These are phyloP conservation scores for Alternaria panax DNA, from an alignment of 2,329 filamentous ascomycete genomes.

Conservation along the genomic window DNA sequence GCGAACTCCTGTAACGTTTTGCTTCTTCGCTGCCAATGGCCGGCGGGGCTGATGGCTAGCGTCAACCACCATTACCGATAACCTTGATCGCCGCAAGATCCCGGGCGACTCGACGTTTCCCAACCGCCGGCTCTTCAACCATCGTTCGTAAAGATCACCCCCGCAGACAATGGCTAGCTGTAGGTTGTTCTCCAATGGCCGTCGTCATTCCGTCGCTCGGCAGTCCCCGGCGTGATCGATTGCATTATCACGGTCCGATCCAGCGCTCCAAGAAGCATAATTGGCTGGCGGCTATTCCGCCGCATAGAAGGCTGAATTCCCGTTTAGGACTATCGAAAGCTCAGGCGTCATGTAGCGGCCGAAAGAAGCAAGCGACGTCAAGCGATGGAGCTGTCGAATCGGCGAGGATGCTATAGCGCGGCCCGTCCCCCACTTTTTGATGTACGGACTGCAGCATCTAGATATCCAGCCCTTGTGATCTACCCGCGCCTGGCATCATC, in stretches of 20 bases:
- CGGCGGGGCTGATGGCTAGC: not conserved
- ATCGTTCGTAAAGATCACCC: not conserved
- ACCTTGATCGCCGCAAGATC: not conserved
- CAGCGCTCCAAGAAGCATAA: not conserved
- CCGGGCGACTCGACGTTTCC: not conserved
- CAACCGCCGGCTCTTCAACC: not conserved
- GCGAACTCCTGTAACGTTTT: not conserved
- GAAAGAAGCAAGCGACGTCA: slow-evolving; percentile 9
- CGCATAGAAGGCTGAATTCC: not conserved
- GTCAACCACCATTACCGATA: not conserved
- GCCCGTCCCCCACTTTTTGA: slow-evolving; percentile 10
- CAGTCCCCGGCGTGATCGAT: slow-evolving; percentile 1
- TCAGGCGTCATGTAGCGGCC: not conserved
- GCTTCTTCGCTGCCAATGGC: not conserved
- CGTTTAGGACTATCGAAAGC: slow-evolving; percentile 1
- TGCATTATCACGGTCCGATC: not conserved
- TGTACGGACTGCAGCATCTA: slow-evolving; percentile 13
- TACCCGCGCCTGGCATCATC: slow-evolving; percentile 13
- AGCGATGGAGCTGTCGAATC: not conserved
- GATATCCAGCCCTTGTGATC: slow-evolving; percentile 9
- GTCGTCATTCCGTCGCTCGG: not conserved
- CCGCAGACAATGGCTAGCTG: not conserved
- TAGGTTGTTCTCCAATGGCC: not conserved
- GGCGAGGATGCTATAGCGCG: slow-evolving; percentile 3
- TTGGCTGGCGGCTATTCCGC: not conserved